Evolutionary conservation across 768 basidiomycete species (phyloP).

Genomic region (Amanita jacksonii): DNA sequence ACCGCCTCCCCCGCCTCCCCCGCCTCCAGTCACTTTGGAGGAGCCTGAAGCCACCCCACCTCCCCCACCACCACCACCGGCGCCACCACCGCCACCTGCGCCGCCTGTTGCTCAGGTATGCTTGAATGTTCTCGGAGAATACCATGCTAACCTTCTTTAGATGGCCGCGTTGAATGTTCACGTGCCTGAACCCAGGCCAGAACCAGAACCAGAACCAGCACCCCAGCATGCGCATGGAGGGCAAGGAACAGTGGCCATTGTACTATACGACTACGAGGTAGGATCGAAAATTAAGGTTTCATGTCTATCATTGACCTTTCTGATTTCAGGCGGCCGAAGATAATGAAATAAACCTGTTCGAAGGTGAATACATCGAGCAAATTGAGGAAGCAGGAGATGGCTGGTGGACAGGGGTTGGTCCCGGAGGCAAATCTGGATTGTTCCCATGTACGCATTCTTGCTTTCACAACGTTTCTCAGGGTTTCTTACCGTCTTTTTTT

Average conservation of each 20-base stretch:
- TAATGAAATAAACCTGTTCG: constrained; percentile 72
- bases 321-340: constrained; percentile 59
- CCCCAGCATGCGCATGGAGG: constrained; percentile 8
- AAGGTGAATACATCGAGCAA: constrained; percentile 75
- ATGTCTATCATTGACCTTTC: not conserved
- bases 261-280: constrained; percentile 75
- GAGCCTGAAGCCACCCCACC: constrained; percentile 12
- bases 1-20: constrained; percentile 30
- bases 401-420: constrained; percentile 83
- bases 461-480: not conserved
- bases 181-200: constrained; percentile 28
- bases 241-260: constrained; percentile 60
- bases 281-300: not conserved
- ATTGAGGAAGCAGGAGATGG: constrained; percentile 82
- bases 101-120: constrained; percentile 30
- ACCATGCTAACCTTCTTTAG: constrained; percentile 11
- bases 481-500: constrained; percentile 2
- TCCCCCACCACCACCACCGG: constrained; percentile 43
- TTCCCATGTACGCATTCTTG: constrained; percentile 63
- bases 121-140: constrained; percentile 1
- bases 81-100: constrained; percentile 27
- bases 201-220: constrained; percentile 23
- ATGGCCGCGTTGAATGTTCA: constrained; percentile 25
- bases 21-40: constrained; percentile 29
- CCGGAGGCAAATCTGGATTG: constrained; percentile 64